These are phyloP conservation scores for Colletotrichum sp. DNA, from an alignment of 2,329 filamentous ascomycete species.

Conservation along the genomic window DNA sequence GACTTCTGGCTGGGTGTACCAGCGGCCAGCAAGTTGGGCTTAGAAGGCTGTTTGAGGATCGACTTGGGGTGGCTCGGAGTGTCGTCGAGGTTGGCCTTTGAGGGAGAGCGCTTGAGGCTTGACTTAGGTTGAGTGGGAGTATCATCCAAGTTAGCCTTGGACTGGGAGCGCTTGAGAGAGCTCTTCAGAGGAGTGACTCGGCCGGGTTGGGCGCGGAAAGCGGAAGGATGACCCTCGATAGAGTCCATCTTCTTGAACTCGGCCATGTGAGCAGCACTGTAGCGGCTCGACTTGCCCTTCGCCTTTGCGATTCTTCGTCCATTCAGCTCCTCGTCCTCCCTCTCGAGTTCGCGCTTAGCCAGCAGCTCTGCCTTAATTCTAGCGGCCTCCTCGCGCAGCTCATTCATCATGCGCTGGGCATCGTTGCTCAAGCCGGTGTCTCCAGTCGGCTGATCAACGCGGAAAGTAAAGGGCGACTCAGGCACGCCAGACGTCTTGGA, in stretches of 20 bases:
- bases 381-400: conserved; percentile 61
- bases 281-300: conserved; percentile 79
- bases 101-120: conserved; percentile 35
- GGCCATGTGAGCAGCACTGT: conserved; percentile 83
- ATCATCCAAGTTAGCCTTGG: conserved; percentile 47
- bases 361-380: conserved; percentile 28
- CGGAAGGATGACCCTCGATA: conserved; percentile 84
- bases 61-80: conserved; percentile 20
- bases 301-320: conserved; percentile 79
- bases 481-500: conserved; percentile 59
- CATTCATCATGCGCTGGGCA: conserved; percentile 65
- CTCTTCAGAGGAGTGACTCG: conserved; percentile 54
- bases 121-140: conserved; percentile 37
- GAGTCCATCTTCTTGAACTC: conserved; percentile 99
- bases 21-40: conserved; percentile 30
- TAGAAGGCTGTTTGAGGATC: conserved; percentile 53
- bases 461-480: conserved; percentile 70
- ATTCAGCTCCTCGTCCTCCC: conserved; percentile 44
- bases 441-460: conserved; percentile 53
- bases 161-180: conserved; percentile 44
- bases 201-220: conserved; percentile 67
- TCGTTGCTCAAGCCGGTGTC: conserved; percentile 65
- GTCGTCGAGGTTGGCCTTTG: conserved; percentile 37
- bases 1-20: conserved; percentile 37
- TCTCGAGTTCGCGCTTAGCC: conserved; percentile 62